phyloP scores from a whole-genome alignment of 2,329 filamentous ascomycete species.

The Colletotrichum filicis region DNA sequence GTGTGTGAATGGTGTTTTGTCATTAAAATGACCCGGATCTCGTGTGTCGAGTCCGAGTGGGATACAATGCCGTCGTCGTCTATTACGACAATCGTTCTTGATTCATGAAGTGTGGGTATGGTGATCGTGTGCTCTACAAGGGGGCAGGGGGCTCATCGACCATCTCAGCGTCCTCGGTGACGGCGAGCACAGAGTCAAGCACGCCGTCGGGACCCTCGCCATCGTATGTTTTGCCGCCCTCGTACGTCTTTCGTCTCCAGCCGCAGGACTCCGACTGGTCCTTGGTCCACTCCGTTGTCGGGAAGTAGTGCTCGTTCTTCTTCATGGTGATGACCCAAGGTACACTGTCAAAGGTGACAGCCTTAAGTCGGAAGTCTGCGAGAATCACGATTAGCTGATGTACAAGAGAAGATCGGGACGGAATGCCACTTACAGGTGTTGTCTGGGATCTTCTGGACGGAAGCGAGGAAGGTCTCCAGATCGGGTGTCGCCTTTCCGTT shows the following conservation, averaged over 20 bases:
- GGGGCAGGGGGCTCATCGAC: constrained; percentile 42
- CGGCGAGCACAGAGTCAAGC: constrained; percentile 47
- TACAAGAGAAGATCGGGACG: too few relatives aligned
- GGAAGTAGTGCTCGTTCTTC: constrained; percentile 98
- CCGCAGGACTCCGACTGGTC: constrained; percentile 68
- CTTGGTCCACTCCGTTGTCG: constrained; percentile 77
- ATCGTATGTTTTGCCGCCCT: constrained; percentile 61
- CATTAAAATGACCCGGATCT: constrained; percentile 2
- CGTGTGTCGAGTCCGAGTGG: not conserved
- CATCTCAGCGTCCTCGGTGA: constrained; percentile 56
- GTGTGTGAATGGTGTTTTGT: not conserved
- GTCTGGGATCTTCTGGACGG: constrained; percentile 89
- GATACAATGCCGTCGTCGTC: not conserved
- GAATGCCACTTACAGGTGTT: constrained; percentile 78
- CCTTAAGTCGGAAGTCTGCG: constrained; percentile 89
- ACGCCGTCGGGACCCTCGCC: constrained; percentile 67
- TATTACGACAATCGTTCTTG: not conserved
- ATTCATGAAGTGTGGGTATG: not conserved
- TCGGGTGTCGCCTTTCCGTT: constrained; percentile 89
- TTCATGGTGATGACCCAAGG: constrained; percentile 99
- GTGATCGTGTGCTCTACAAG: not conserved
- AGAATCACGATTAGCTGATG: constrained; percentile 32
- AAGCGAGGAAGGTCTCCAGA: constrained; percentile 80
- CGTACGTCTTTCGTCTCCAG: constrained; percentile 73
- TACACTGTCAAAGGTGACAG: constrained; percentile 98